These are phyloP conservation scores for Entomortierella parvispora DNA, from an alignment of 192 early-diverging fungal genomes.

Conservation along the genomic window DNA sequence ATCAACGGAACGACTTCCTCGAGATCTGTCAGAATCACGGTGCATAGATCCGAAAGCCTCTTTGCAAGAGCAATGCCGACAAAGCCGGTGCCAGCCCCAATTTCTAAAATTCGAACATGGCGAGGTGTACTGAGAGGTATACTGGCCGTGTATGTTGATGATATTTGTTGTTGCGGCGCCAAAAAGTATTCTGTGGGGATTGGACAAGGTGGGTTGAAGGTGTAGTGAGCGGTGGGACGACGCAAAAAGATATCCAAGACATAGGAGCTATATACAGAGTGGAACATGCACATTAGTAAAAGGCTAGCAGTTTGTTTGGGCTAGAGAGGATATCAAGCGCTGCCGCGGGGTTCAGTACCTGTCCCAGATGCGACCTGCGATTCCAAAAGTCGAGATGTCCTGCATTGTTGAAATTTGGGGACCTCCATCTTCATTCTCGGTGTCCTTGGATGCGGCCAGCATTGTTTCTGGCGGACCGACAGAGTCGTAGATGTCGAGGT, in stretches of 20 bases:
- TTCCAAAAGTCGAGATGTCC: constrained; percentile 57
- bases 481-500: constrained; percentile 31
- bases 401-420: constrained; percentile 40
- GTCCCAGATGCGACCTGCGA: constrained; percentile 65
- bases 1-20: constrained; percentile 58
- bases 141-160: too few species aligned
- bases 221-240: constrained; percentile 26
- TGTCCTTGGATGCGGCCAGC: not conserved
- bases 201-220: constrained; percentile 43
- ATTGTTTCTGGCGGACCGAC: constrained; percentile 19
- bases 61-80: constrained; percentile 59
- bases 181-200: constrained; percentile 55
- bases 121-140: not conserved
- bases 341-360: constrained; percentile 32
- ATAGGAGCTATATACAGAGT: constrained; percentile 51
- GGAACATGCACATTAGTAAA: not conserved
- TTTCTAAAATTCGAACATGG: constrained; percentile 54
- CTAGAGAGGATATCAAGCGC: too few species aligned
- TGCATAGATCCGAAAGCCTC: constrained; percentile 24
- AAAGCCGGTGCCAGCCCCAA: constrained; percentile 66
- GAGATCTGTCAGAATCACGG: constrained; percentile 58
- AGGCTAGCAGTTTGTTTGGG: too few species aligned
- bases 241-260: constrained; percentile 52
- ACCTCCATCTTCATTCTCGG: not conserved
- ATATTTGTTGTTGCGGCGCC: not conserved